These are phyloP conservation scores for Prinsepia uniflora DNA, from an alignment of 306 rosid species.

Conservation along the genomic window DNA sequence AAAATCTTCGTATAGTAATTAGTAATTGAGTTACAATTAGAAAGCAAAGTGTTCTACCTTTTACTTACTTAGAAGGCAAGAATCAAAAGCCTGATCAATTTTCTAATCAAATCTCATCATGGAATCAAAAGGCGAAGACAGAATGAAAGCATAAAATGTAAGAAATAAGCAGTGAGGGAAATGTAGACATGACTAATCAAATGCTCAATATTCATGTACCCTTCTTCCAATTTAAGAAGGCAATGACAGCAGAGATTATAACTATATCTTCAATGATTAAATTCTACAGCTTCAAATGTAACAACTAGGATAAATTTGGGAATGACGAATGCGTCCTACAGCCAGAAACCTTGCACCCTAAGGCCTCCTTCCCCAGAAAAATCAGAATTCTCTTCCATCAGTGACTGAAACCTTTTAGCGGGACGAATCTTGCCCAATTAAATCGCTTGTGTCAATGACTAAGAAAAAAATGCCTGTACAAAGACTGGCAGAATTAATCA, in stretches of 20 bases:
- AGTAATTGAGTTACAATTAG: too few species aligned
- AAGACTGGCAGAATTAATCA: constrained; percentile 51
- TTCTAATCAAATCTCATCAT: not conserved
- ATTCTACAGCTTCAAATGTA: constrained; percentile 45
- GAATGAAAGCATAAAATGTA: not conserved
- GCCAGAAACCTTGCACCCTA: constrained; percentile 45
- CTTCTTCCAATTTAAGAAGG: constrained; percentile 50
- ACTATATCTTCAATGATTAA: constrained; percentile 48
- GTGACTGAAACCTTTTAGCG: constrained; percentile 51
- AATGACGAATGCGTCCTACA: constrained; percentile 39
- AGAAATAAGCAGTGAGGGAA: constrained; percentile 11
- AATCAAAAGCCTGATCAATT: not conserved
- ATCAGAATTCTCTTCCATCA: constrained; percentile 55
- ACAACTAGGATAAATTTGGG: constrained; percentile 41
- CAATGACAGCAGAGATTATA: constrained; percentile 34
- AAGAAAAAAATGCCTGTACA: constrained; percentile 77
- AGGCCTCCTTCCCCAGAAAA: constrained; percentile 43
- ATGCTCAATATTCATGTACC: constrained; percentile 35
- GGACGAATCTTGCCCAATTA: constrained; percentile 54
- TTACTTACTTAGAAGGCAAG: not conserved
- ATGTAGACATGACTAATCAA: constrained; percentile 20
- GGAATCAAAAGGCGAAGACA: not conserved
- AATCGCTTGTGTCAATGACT: constrained; percentile 56
- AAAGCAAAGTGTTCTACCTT: not conserved
- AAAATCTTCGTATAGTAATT: too few species aligned